These are phyloP conservation scores for Solanum stenotomum DNA, from an alignment of 257 asterid species.

Conservation along the genomic window DNA sequence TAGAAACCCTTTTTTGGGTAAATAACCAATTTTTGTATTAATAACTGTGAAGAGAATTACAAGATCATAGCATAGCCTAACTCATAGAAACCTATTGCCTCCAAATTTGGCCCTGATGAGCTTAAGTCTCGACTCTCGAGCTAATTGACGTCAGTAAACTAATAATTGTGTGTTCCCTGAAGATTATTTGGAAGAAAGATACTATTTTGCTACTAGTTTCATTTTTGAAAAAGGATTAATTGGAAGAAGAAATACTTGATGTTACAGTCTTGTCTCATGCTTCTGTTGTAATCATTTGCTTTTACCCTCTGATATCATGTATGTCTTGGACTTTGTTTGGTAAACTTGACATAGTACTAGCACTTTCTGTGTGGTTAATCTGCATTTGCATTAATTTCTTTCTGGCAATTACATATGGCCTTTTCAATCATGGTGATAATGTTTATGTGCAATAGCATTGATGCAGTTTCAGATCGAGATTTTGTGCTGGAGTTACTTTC, in stretches of 20 bases:
- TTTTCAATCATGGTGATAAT: slow-evolving; percentile 17
- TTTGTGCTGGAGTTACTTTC: slow-evolving; percentile 89
- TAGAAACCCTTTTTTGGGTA: neutral
- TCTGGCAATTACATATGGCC: neutral
- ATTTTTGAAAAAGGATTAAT: neutral
- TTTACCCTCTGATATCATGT: neutral
- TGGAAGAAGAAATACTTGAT: neutral
- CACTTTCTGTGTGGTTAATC: neutral
- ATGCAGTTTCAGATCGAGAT: slow-evolving; percentile 99
- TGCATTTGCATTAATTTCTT: neutral
- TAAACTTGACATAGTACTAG: neutral
- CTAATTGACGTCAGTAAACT: neutral
- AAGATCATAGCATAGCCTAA: neutral
- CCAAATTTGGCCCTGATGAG: neutral
- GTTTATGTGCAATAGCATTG: slow-evolving; percentile 65
- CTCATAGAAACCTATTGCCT: neutral
- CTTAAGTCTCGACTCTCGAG: neutral
- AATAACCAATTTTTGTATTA: neutral
- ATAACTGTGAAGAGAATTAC: neutral
- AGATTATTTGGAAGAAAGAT: neutral
- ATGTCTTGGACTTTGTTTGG: neutral
- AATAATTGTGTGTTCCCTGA: neutral
- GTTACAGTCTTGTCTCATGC: neutral
- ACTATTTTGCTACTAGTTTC: neutral
- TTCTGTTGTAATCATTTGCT: neutral